phyloP scores from a whole-genome alignment of 1,284 basidiomycete genomes.

The Moesziomyces sp. region DNA sequence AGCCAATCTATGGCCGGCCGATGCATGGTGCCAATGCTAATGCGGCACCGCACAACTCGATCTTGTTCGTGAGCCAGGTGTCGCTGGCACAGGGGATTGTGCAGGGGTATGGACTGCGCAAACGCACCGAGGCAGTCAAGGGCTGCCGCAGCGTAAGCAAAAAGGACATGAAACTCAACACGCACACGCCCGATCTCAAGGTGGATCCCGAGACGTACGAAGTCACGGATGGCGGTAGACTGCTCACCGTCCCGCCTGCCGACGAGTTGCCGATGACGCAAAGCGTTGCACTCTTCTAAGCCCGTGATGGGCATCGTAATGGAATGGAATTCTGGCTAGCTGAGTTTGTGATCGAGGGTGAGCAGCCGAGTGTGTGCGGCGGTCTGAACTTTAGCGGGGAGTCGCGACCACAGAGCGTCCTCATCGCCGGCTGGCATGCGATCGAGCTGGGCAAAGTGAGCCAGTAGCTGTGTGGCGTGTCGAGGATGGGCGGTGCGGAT shows the following conservation, averaged over 20 bases:
- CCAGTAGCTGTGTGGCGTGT: conserved; percentile 2
- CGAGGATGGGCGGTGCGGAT: conserved; percentile 19
- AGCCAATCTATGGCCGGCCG: conserved; percentile 83
- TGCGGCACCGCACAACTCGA: conserved; percentile 82
- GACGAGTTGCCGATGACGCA: conserved; percentile 57
- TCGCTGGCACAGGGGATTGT: conserved; percentile 71
- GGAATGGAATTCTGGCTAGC: background rate
- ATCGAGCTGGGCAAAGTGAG: background rate
- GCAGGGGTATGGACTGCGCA: conserved; percentile 78
- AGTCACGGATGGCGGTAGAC: conserved; percentile 53
- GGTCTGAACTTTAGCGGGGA: conserved; percentile 18
- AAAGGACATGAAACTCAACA: conserved; percentile 93
- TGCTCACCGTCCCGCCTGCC: conserved; percentile 57
- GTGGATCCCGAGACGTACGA: conserved; percentile 89
- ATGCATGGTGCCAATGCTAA: conserved; percentile 87
- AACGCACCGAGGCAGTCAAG: conserved; percentile 80
- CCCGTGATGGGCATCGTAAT: background rate
- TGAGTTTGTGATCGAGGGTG: conserved; percentile 6
- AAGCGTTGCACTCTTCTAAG: conserved; percentile 29
- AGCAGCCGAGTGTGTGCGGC: conserved; percentile 9
- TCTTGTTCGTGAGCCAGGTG: conserved; percentile 76
- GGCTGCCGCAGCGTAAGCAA: conserved; percentile 82
- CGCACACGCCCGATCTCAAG: conserved; percentile 79
- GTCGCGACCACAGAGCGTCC: conserved; percentile 13
- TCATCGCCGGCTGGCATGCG: conserved; percentile 13